A percentile compares a stretch with the other conserved stretches of the same genome.
phyloP scores from a whole-genome alignment of 805 yeast genomes.

The Yamadazyma philogaea region DNA sequence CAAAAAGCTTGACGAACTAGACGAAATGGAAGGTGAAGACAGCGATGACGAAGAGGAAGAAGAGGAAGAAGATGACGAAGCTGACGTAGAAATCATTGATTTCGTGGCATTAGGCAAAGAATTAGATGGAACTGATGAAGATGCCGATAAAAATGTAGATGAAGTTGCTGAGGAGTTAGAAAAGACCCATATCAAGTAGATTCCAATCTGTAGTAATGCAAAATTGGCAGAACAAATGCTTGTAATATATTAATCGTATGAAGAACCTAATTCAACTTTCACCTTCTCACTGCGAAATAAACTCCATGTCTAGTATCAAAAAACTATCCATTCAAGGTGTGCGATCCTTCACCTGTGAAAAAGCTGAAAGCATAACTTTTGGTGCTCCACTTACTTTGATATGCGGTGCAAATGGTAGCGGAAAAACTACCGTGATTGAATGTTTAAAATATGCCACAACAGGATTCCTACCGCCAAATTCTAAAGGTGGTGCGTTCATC shows the following conservation, averaged over 20 bases:
- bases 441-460: slow-evolving; percentile 92
- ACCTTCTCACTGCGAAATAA: slow-evolving; percentile 1
- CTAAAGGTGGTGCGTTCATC: slow-evolving; percentile 93
- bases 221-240: not conserved
- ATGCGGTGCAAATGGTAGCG: slow-evolving; percentile 95
- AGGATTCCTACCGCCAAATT: slow-evolving; percentile 93
- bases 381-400: slow-evolving; percentile 88
- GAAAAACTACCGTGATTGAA: slow-evolving; percentile 94
- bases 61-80: slow-evolving; percentile 54
- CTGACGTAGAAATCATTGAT: slow-evolving; percentile 41
- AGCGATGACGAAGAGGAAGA: slow-evolving; percentile 68
- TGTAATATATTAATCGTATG: too few relatives aligned
- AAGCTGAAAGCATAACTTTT: slow-evolving; percentile 82
- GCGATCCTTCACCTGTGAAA: slow-evolving; percentile 84
- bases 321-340: slow-evolving; percentile 70
- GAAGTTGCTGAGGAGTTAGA: slow-evolving; percentile 58
- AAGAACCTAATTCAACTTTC: not conserved
- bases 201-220: not conserved
- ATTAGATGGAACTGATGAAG: slow-evolving; percentile 47
- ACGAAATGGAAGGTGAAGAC: slow-evolving; percentile 84
- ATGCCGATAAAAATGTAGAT: slow-evolving; percentile 47
- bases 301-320: slow-evolving; percentile 38
- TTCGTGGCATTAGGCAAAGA: slow-evolving; percentile 51
- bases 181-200: slow-evolving; percentile 44
- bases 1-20: slow-evolving; percentile 85